phyloP scores from a whole-genome alignment of 371 early-diverging fungal species.

The Zychaea mexicana region DNA sequence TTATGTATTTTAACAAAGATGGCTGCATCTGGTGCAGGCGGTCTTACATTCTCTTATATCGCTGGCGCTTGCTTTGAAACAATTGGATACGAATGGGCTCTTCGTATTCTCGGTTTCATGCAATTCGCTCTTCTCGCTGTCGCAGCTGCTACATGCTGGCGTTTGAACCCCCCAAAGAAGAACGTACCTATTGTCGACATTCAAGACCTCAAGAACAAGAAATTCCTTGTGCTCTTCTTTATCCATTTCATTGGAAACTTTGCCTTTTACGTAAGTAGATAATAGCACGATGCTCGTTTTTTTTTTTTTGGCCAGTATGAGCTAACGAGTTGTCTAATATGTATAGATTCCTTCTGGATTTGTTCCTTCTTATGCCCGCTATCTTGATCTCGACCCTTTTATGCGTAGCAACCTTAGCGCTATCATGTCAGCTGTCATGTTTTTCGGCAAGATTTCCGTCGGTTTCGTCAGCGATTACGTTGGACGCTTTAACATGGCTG shows the following conservation, averaged over 20 bases:
- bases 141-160: conserved; percentile 8
- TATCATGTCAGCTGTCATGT: conserved; percentile 53
- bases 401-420: conserved; percentile 39
- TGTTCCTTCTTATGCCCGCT: conserved; percentile 32
- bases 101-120: conserved; percentile 52
- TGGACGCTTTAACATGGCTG: conserved; percentile 60
- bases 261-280: conserved; percentile 28
- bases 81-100: conserved; percentile 65
- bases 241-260: conserved; percentile 40
- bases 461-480: conserved; percentile 56
- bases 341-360: conserved; percentile 15
- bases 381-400: conserved; percentile 29
- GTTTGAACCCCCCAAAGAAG: conserved; percentile 17
- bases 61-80: conserved; percentile 49
- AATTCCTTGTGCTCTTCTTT: conserved; percentile 23
- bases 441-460: conserved; percentile 41
- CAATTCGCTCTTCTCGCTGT: conserved; percentile 32
- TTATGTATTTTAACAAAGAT: too few species aligned
- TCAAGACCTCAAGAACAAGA: conserved; percentile 24
- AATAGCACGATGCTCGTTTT: too few species aligned
- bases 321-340: too few species aligned
- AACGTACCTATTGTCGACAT: conserved; percentile 39
- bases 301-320: too few species aligned
- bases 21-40: conserved; percentile 73
- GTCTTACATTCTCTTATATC: conserved; percentile 60